Percentiles rank a stretch among this genome's conserved stretches.
Conservation (phyloP, 345 rosid species). For the Iberis pinnata region DNA sequence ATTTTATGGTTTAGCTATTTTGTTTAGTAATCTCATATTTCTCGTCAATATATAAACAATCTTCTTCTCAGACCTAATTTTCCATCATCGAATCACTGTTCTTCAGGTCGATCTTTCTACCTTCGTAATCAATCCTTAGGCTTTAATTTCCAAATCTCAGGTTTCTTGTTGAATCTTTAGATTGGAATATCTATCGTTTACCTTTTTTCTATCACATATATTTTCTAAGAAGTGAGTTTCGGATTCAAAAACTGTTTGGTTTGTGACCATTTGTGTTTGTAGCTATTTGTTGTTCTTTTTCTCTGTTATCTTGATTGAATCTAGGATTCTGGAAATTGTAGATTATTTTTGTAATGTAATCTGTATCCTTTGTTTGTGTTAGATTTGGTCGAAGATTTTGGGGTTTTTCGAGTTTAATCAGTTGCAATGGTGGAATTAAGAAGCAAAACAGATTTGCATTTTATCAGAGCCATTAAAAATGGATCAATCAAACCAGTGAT, state of each 20-base stretch:
- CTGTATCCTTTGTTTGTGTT: neutral
- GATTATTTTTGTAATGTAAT: too few relatives aligned
- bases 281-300: neutral
- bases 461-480: conserved; percentile 36
- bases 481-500: conserved; percentile 26
- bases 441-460: conserved; percentile 35
- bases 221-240: too few relatives aligned
- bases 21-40: too few relatives aligned
- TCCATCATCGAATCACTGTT: too few relatives aligned
- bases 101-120: too few relatives aligned
- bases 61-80: too few relatives aligned
- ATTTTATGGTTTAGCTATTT: too few relatives aligned
- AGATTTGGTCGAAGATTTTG: neutral
- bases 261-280: neutral
- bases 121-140: too few relatives aligned
- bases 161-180: neutral
- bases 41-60: too few relatives aligned
- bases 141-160: neutral
- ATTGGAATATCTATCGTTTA: too few relatives aligned
- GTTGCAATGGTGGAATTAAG: conserved; percentile 49
- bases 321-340: neutral
- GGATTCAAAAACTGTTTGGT: neutral
- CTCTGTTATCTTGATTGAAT: neutral
- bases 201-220: too few relatives aligned
- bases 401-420: neutral